Evolutionary conservation across 2,329 filamentous ascomycete species (phyloP).

Genomic region (Endoconidiophora laricicola): DNA sequence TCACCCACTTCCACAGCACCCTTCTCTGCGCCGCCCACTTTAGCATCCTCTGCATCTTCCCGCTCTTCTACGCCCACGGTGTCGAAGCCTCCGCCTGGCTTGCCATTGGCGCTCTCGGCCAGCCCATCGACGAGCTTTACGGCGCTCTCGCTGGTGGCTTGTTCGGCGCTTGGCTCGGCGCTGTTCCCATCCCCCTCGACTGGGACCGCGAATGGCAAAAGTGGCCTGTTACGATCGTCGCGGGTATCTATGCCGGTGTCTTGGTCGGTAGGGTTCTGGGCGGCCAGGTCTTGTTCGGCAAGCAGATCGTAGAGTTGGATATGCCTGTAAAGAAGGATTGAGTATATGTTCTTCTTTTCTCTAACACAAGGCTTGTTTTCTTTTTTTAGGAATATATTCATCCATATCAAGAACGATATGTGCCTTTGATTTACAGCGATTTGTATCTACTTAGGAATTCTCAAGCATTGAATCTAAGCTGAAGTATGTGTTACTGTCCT

Average conservation of each 20-base stretch:
- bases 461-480: too few species aligned
- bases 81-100: constrained; percentile 58
- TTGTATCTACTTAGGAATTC: too few species aligned
- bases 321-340: constrained; percentile 19
- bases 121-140: constrained; percentile 69
- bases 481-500: too few species aligned
- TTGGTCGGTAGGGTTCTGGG: constrained; percentile 50
- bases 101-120: constrained; percentile 45
- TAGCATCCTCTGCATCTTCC: constrained; percentile 59
- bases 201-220: constrained; percentile 99
- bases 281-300: constrained; percentile 32
- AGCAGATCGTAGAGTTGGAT: constrained; percentile 20
- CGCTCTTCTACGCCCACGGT: constrained; percentile 73
- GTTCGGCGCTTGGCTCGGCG: constrained; percentile 79
- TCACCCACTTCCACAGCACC: constrained; percentile 65
- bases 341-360: neutral
- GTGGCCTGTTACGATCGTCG: constrained; percentile 85
- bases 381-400: neutral
- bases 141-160: constrained; percentile 64
- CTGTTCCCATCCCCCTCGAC: constrained; percentile 86
- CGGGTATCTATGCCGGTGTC: constrained; percentile 67
- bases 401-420: neutral
- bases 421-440: neutral
- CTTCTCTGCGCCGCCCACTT: constrained; percentile 68
- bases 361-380: neutral